Evolutionary conservation across 208 protist genomes (phyloP), one percentile per base, ranked within the genome.

Genomic region (Leishmania martiniquensis): DNA sequence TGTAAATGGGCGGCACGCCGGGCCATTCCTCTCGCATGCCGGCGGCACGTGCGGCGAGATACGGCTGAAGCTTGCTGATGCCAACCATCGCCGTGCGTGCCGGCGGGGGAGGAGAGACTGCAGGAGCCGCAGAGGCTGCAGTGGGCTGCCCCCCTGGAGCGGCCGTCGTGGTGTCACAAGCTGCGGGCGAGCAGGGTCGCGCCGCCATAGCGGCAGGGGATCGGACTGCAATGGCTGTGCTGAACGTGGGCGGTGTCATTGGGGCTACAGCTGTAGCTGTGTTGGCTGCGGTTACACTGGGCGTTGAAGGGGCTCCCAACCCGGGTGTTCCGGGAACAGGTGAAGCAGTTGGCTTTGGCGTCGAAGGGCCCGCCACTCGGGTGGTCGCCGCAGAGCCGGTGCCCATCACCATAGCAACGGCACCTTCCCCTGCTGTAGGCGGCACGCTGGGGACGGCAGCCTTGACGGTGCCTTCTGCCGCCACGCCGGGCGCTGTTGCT

Each of bases 1-100:
- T 15, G 22, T 72, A 20, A 17, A 34, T 0, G 2, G 55, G 25
- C 54, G 44, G 59, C 76, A 72, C 1, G 1, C 15, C 3, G 0
- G 62, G 45, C 45, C 22, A 2, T 15, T 55, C 22, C 29, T 65
- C 39, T 17, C 7, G 1, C 39, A 68, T 49, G 22, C 42, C 44
- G 7, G n/a, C n/a, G 0, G 34, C 17, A n/a, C 52, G 15, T 17
- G 29, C 67, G 4, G 45, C 59, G n/a, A 83, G 72, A 37, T 45
- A 25, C 12, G 75, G 77, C 13, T 70, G 66, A 12, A 84, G 20
- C 44, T 75, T 78, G 76, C 89, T 89, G 69, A 93, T 88, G 51
- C 86, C 89, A 12, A 86, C 76, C 10, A 85, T 65, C 59, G 59
- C 59, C 39, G 79, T 59, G 32, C 57, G 44, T n/a, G 51, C n/a